These are phyloP conservation scores for Boletus eberwhitei DNA, from an alignment of 768 basidiomycete genomes.

Conservation along the genomic window DNA sequence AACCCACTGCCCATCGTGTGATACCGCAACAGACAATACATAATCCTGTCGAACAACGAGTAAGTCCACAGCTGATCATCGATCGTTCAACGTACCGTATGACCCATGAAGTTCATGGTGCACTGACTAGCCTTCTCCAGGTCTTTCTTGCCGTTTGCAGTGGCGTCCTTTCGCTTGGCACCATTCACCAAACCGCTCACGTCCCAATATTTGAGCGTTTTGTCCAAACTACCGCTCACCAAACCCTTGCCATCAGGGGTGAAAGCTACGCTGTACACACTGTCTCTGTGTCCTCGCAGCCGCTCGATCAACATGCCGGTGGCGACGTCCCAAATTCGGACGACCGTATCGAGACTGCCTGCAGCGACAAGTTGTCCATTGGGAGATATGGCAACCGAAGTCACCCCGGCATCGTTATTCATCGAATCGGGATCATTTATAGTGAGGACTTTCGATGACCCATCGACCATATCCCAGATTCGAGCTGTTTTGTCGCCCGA, in stretches of 20 bases:
- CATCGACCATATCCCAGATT: constrained; percentile 59
- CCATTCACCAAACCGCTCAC: constrained; percentile 39
- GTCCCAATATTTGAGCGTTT: constrained; percentile 88
- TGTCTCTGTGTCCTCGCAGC: constrained; percentile 75
- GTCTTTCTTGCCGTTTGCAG: constrained; percentile 46
- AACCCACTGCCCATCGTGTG: constrained; percentile 91
- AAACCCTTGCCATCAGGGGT: constrained; percentile 86
- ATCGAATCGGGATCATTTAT: constrained; percentile 50
- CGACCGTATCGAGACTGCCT: constrained; percentile 71
- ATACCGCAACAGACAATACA: constrained; percentile 73
- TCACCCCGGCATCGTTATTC: constrained; percentile 63
- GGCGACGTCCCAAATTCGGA: constrained; percentile 76
- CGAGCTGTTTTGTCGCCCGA: constrained; percentile 75
- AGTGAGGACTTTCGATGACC: constrained; percentile 33
- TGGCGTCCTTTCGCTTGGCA: constrained; percentile 33
- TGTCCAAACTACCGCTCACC: constrained; percentile 89
- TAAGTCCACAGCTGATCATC: not conserved
- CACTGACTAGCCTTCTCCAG: constrained; percentile 53
- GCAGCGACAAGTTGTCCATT: constrained; percentile 65
- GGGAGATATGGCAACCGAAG: constrained; percentile 75
- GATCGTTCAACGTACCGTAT: constrained; percentile 56
- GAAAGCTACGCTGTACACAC: constrained; percentile 88
- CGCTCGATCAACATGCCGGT: constrained; percentile 67
- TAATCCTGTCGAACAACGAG: constrained; percentile 47
- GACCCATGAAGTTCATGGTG: constrained; percentile 84